Evolutionary conservation across 1,284 basidiomycete genomes (phyloP).

Genomic region (Baeospora myosura): DNA sequence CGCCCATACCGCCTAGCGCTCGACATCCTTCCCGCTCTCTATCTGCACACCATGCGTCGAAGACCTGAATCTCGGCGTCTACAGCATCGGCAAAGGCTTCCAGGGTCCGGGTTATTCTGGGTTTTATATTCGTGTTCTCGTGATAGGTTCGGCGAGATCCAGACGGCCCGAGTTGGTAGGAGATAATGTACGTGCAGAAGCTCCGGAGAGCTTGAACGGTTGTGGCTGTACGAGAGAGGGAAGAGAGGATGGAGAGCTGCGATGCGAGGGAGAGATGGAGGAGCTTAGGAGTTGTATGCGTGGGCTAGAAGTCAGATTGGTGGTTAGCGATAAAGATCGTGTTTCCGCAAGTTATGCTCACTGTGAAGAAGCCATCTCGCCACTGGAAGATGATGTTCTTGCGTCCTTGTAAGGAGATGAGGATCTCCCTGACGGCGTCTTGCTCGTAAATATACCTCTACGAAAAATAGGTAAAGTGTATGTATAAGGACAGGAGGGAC

Average conservation of each 20-base stretch:
- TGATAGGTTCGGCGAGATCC: conserved; percentile 15
- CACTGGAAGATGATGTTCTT: conserved; percentile 52
- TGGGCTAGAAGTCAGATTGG: conserved; percentile 29
- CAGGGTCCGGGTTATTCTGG: conserved; percentile 46
- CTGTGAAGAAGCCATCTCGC: conserved; percentile 29
- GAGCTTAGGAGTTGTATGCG: conserved; percentile 47
- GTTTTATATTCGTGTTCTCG: conserved; percentile 14
- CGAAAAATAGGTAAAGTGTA: neutral
- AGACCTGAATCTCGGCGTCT: conserved; percentile 45
- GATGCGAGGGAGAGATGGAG: conserved; percentile 57
- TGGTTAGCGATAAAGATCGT: neutral
- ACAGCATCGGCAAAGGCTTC: conserved; percentile 80
- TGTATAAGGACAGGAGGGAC: neutral
- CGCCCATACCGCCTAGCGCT: conserved; percentile 38
- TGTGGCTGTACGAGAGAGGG: conserved; percentile 50
- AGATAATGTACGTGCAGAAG: conserved; percentile 44
- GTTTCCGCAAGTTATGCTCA: conserved; percentile 17
- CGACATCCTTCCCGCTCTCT: conserved; percentile 60
- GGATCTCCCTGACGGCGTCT: conserved; percentile 65
- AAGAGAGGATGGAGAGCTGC: conserved; percentile 53
- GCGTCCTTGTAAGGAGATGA: conserved; percentile 66
- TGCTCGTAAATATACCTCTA: conserved; percentile 66
- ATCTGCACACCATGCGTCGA: conserved; percentile 65
- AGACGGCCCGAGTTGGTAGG: conserved; percentile 21
- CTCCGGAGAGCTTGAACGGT: conserved; percentile 52